A percentile compares a stretch with the other conserved stretches of the same genome.
These are phyloP conservation scores for Camelina laxa DNA, from an alignment of 345 rosid species.

Conservation along the genomic window DNA sequence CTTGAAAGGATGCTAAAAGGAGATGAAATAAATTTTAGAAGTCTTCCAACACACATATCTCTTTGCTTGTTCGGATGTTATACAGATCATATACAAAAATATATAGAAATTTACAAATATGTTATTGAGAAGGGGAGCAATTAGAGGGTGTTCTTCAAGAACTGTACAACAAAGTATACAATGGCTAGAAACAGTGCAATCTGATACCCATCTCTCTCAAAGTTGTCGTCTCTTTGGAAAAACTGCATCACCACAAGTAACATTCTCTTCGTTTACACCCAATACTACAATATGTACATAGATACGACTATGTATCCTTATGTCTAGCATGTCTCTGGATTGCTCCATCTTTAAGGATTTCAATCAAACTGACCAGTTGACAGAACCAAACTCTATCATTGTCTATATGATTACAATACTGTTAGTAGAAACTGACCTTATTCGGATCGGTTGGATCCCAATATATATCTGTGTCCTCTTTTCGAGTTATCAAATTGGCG, in stretches of 20 bases:
- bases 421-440: conserved; percentile 57
- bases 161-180: conserved; percentile 84
- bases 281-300: neutral
- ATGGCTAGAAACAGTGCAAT: conserved; percentile 75
- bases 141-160: conserved; percentile 75
- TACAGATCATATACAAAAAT: conserved; percentile 27
- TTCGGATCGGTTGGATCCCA: conserved; percentile 87
- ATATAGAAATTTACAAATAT: conserved; percentile 28
- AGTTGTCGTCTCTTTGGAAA: conserved; percentile 81
- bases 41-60: conserved; percentile 7
- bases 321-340: neutral
- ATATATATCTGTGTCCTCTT: conserved; percentile 65
- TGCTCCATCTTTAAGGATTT: neutral
- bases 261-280: conserved; percentile 18
- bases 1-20: conserved; percentile 8
- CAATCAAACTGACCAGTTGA: neutral
- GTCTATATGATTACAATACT: neutral
- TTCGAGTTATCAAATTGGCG: conserved; percentile 45
- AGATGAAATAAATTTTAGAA: neutral
- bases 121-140: neutral
- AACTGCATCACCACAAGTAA: conserved; percentile 54
- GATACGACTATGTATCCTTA: neutral
- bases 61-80: conserved; percentile 18
- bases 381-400: neutral
- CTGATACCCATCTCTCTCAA: conserved; percentile 81